Percentiles rank a stretch among this genome's conserved stretches.
These are phyloP conservation scores for Nemania sp. DNA, from an alignment of 2,329 filamentous ascomycete genomes.

Conservation along the genomic window DNA sequence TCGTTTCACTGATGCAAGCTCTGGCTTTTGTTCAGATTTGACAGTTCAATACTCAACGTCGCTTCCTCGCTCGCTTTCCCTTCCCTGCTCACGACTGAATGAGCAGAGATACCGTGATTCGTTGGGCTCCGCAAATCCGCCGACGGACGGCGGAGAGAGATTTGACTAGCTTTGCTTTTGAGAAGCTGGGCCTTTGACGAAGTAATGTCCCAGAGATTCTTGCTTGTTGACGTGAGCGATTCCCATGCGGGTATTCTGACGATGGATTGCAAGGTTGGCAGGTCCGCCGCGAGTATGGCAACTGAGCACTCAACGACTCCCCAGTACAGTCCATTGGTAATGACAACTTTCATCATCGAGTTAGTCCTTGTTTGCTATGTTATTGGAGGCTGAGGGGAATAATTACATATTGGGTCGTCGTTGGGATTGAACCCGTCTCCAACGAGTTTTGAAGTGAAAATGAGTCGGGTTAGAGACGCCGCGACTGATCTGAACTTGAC, in stretches of 20 bases:
- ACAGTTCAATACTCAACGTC: no score
- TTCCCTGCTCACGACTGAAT: no score
- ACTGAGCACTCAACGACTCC: constrained; percentile 25
- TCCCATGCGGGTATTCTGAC: background rate
- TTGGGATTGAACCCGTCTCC: background rate
- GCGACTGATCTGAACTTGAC: constrained; percentile 12
- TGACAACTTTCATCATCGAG: constrained; percentile 8
- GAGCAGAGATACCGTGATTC: no score
- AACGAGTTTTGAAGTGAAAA: background rate
- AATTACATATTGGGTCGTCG: background rate
- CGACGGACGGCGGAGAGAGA: no score
- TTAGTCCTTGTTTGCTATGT: background rate
- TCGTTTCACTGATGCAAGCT: no score
- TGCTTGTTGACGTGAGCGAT: background rate
- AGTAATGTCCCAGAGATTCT: no score
- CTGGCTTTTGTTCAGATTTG: no score
- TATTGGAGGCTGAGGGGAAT: no score
- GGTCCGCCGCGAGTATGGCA: constrained; percentile 22
- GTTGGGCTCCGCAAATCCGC: no score
- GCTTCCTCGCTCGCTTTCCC: no score
- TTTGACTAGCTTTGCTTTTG: no score
- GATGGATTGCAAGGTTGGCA: constrained; percentile 13
- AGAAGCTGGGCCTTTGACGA: no score
- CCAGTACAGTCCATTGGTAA: constrained; percentile 24
- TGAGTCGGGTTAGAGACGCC: constrained; percentile 19